A percentile compares a stretch with the other conserved stretches of the same genome.
Conservation (phyloP, 345 rosid genomes). For the Mercurialis annua region DNA sequence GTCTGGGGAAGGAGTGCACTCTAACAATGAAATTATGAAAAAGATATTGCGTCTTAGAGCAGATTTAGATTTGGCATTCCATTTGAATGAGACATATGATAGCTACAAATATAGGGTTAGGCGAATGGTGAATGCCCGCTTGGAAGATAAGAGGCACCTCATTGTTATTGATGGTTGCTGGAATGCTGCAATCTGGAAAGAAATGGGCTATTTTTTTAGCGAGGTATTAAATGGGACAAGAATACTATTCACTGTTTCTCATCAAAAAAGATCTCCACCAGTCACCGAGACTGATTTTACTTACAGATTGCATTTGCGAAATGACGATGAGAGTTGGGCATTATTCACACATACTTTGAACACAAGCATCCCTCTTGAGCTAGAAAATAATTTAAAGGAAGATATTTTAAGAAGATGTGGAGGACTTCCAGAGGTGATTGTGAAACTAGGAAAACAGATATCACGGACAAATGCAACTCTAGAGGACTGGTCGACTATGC, state of each 20-base stretch:
- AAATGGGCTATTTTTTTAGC: slow-evolving; percentile 4
- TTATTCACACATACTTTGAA: slow-evolving; percentile 10
- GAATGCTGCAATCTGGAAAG: background rate
- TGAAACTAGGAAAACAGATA: slow-evolving; percentile 11
- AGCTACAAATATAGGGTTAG: slow-evolving; percentile 5
- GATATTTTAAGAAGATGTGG: slow-evolving; percentile 20
- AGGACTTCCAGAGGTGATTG: slow-evolving; percentile 2
- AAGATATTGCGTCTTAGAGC: background rate
- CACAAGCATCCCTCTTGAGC: slow-evolving; percentile 10
- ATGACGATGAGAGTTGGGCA: slow-evolving; percentile 17
- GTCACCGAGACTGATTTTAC: background rate
- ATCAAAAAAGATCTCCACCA: slow-evolving; percentile 7
- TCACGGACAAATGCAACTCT: slow-evolving; percentile 9
- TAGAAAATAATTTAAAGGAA: slow-evolving; percentile 5
- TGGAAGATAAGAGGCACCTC: background rate
- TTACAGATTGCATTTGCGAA: slow-evolving; percentile 12
- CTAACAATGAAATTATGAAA: background rate
- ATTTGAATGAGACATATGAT: background rate
- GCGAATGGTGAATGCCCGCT: background rate
- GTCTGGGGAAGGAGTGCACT: background rate
- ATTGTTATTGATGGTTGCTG: background rate
- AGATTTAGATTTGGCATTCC: background rate
- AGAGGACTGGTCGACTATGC: slow-evolving; percentile 6
- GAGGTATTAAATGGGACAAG: slow-evolving; percentile 17
- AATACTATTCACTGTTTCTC: slow-evolving; percentile 12